Conservation (phyloP, 768 basidiomycete genomes). For the Imleria badia region DNA sequence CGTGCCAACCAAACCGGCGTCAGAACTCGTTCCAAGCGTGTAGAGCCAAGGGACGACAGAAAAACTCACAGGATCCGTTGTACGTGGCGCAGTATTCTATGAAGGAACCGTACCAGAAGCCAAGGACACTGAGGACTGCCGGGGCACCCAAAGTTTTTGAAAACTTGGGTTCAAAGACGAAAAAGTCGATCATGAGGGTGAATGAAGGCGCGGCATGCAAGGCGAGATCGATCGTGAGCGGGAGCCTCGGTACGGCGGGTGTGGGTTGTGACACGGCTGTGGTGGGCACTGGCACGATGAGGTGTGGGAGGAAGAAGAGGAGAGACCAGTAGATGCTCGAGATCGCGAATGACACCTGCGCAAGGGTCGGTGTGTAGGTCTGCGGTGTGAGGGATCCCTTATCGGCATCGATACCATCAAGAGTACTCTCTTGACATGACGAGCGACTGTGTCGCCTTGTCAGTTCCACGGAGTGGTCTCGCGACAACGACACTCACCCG, state of each 20-base stretch:
- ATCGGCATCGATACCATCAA: conserved; percentile 70
- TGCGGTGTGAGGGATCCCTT: not conserved
- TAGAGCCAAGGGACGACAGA: not conserved
- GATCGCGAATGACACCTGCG: conserved; percentile 32
- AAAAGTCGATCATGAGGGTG: conserved; percentile 63
- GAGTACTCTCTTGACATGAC: conserved; percentile 54
- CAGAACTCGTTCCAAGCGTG: too few species aligned
- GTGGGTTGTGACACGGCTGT: too few species aligned
- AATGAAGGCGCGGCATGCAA: conserved; percentile 66
- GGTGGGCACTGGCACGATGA: conserved; percentile 40
- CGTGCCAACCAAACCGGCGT: too few species aligned
- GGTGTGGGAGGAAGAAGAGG: conserved; percentile 49
- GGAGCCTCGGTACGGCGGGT: conserved; percentile 18
- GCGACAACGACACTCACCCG: conserved; percentile 27
- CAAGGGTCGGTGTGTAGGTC: not conserved
- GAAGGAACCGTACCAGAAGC: conserved; percentile 57
- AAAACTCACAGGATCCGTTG: conserved; percentile 60
- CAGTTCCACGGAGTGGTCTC: not conserved
- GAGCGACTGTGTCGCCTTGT: conserved; percentile 7
- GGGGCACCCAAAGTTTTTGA: conserved; percentile 21
- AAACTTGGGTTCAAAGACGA: conserved; percentile 62
- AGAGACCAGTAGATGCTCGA: conserved; percentile 71
- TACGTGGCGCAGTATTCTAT: conserved; percentile 63
- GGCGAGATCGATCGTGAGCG: conserved; percentile 57
- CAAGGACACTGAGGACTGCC: conserved; percentile 18